Percentiles rank a stretch among this genome's conserved stretches.
phyloP scores from a whole-genome alignment of 306 rosid species.

The Sindora glabra region DNA sequence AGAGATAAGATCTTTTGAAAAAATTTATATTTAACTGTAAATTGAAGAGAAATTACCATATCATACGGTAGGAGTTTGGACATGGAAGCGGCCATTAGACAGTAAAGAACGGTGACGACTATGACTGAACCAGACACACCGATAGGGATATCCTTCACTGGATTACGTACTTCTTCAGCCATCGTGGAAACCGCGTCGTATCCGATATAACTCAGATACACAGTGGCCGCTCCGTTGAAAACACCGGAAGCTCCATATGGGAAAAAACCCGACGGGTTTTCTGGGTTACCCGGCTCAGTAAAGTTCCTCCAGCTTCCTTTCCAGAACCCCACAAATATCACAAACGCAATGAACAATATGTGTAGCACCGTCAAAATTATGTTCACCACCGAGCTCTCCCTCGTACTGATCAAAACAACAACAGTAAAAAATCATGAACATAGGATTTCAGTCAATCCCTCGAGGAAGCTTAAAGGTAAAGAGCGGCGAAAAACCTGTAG shows the following conservation, averaged over 20 bases:
- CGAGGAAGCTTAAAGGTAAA: too few species aligned
- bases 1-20: too few species aligned
- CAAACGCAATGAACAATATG: constrained; percentile 58
- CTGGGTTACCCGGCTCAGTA: constrained; percentile 46
- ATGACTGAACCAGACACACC: constrained; percentile 83
- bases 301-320: constrained; percentile 73
- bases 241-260: constrained; percentile 66
- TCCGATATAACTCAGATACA: constrained; percentile 78
- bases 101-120: constrained; percentile 67
- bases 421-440: too few species aligned
- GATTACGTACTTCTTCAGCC: constrained; percentile 82
- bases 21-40: not conserved
- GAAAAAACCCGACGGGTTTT: constrained; percentile 54
- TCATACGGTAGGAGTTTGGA: constrained; percentile 85
- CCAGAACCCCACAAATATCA: constrained; percentile 61
- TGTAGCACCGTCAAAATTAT: constrained; percentile 73
- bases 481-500: constrained; percentile 45
- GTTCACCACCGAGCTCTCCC: constrained; percentile 78
- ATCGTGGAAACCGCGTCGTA: constrained; percentile 95
- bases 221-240: constrained; percentile 69
- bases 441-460: too few species aligned
- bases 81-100: constrained; percentile 93
- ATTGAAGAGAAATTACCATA: constrained; percentile 24
- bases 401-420: constrained; percentile 41
- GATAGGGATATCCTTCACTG: constrained; percentile 75